Evolutionary conservation across 257 asterid species (phyloP).

Genomic region (Datura wrightii): DNA sequence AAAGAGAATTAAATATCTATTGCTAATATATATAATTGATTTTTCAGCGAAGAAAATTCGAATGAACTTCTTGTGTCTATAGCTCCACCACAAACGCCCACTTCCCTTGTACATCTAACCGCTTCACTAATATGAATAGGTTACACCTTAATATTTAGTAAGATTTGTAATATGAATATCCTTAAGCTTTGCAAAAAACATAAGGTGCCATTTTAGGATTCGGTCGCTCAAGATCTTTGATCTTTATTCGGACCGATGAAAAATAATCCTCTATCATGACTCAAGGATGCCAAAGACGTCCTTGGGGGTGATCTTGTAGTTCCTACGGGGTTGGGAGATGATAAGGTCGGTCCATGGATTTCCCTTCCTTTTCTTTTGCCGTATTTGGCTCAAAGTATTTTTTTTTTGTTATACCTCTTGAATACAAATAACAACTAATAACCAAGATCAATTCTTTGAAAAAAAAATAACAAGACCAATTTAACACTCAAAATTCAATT

Average conservation of each 20-base stretch:
- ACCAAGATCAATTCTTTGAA: slow-evolving; percentile 6
- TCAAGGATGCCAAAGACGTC: too few relatives aligned
- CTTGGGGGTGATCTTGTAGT: too few relatives aligned
- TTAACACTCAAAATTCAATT: neutral
- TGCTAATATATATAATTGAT: neutral
- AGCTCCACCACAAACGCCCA: neutral
- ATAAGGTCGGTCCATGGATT: too few relatives aligned
- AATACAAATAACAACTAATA: slow-evolving; percentile 1
- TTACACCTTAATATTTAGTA: neutral
- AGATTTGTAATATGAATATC: neutral
- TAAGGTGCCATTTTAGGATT: neutral
- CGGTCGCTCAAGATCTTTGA: neutral
- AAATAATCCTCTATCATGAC: neutral
- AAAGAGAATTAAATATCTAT: neutral
- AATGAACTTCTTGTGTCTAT: neutral
- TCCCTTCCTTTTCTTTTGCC: too few relatives aligned
- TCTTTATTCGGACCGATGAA: neutral
- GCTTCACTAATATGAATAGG: too few relatives aligned
- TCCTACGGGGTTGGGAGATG: too few relatives aligned
- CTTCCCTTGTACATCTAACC: neutral
- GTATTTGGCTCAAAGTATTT: too few relatives aligned
- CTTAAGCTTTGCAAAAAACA: neutral
- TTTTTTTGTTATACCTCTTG: neutral
- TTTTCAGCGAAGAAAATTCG: neutral
- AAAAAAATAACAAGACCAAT: neutral